phyloP scores from a whole-genome alignment of 805 yeast species.

The Candida lessepsii region DNA sequence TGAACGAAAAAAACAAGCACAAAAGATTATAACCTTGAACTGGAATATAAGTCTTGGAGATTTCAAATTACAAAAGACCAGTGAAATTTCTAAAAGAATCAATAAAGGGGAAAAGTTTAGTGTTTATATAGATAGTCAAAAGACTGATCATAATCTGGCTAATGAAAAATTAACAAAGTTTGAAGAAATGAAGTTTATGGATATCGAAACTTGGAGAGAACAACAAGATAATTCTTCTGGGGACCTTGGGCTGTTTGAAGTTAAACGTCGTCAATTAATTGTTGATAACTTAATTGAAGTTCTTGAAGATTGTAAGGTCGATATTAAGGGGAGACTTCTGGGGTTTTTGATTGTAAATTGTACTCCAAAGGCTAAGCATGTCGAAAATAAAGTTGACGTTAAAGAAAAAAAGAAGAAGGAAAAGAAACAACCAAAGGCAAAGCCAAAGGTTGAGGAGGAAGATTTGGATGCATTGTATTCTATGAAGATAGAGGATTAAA shows the following conservation, averaged over 20 bases:
- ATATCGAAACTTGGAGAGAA: conserved; percentile 10
- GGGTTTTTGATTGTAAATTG: conserved; percentile 24
- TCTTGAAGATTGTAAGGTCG: conserved; percentile 31
- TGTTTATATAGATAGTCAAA: conserved; percentile 20
- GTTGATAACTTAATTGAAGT: conserved; percentile 24
- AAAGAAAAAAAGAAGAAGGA: conserved; percentile 16
- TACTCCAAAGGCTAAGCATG: conserved; percentile 15
- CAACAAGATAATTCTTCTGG: not conserved
- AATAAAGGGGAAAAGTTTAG: conserved; percentile 32
- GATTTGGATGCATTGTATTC: conserved; percentile 42
- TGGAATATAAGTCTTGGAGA: conserved; percentile 42
- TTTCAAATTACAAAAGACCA: conserved; percentile 35
- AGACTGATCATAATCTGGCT: conserved; percentile 11
- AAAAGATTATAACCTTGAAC: conserved; percentile 29
- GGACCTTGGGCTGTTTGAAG: conserved; percentile 17
- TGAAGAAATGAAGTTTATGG: not conserved
- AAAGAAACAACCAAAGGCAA: conserved; percentile 12
- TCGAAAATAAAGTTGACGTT: conserved; percentile 7
- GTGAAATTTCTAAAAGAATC: conserved; percentile 32
- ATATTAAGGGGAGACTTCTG: conserved; percentile 27
- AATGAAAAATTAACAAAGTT: not conserved
- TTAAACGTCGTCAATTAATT: conserved; percentile 30
- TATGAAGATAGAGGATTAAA: conserved; percentile 39
- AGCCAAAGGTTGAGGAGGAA: conserved; percentile 21
- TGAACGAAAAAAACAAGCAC: conserved; percentile 36